phyloP scores from a whole-genome alignment of 371 early-diverging fungal species.

The Mucor saturninus region DNA sequence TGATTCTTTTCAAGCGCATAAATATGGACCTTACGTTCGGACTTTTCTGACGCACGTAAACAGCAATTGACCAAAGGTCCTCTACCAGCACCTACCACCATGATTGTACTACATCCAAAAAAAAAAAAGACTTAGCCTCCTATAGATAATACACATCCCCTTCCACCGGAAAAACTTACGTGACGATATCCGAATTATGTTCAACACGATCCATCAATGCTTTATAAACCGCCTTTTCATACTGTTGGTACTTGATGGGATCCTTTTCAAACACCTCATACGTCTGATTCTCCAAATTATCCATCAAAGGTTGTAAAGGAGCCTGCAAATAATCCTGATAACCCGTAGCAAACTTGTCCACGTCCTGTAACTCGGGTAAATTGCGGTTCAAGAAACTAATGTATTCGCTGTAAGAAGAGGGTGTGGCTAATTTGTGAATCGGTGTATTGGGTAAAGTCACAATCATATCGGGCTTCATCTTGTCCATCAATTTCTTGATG shows the following conservation, averaged over 20 bases:
- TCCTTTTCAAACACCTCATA: constrained; percentile 95
- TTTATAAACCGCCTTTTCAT: constrained; percentile 71
- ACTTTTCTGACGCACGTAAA: constrained; percentile 75
- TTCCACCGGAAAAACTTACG: constrained; percentile 30
- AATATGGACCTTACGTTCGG: constrained; percentile 67
- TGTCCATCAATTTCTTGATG: constrained; percentile 63
- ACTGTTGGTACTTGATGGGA: constrained; percentile 89
- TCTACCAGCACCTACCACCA: constrained; percentile 86
- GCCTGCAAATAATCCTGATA: constrained; percentile 90
- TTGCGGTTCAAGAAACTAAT: constrained; percentile 69
- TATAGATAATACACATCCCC: no score
- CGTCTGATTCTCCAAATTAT: constrained; percentile 89
- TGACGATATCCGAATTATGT: constrained; percentile 40
- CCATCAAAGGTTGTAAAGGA: constrained; percentile 92
- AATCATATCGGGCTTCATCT: constrained; percentile 61
- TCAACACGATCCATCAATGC: constrained; percentile 66
- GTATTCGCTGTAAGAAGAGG: constrained; percentile 69
- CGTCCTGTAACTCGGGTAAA: constrained; percentile 62
- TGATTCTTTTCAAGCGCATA: constrained; percentile 96
- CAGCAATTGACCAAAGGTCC: constrained; percentile 87
- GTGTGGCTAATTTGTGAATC: constrained; percentile 40
- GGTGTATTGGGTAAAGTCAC: constrained; percentile 43
- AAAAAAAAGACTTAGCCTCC: background rate
- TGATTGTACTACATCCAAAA: constrained; percentile 65
- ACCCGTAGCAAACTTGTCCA: constrained; percentile 77